These are phyloP conservation scores for Aspergillus carbonarius DNA, from an alignment of 2,329 filamentous ascomycete genomes.

Conservation along the genomic window DNA sequence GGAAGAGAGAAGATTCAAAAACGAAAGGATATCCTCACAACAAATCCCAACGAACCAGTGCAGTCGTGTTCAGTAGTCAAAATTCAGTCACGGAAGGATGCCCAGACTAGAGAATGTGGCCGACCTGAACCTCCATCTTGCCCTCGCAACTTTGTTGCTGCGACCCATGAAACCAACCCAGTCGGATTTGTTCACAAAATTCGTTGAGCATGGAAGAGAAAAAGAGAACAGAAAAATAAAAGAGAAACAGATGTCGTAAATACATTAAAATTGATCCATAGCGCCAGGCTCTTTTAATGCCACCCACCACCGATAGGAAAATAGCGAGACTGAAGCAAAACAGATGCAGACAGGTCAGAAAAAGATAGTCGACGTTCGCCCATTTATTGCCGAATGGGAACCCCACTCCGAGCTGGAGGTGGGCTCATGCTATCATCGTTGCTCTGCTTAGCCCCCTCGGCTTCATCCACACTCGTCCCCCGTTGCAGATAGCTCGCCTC, in stretches of 20 bases:
- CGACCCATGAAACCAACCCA: not conserved
- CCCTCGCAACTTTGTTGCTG: not conserved
- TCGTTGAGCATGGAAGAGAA: not conserved
- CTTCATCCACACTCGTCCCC: slow-evolving; percentile 67
- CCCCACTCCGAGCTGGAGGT: slow-evolving; percentile 51
- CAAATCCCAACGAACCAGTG: not conserved
- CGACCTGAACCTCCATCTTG: not conserved
- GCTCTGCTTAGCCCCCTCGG: slow-evolving; percentile 42
- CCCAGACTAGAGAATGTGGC: not conserved
- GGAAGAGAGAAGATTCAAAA: slow-evolving; percentile 7
- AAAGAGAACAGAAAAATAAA: not conserved
- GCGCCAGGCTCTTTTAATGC: slow-evolving; percentile 37
- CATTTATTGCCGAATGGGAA: slow-evolving; percentile 63
- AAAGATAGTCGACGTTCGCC: not conserved
- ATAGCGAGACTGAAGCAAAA: slow-evolving; percentile 4
- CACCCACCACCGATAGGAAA: slow-evolving; percentile 20
- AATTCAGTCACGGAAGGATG: not conserved
- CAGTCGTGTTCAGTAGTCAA: not conserved
- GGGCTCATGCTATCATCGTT: slow-evolving; percentile 44
- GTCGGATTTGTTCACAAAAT: not conserved
- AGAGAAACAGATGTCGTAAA: slow-evolving; percentile 7
- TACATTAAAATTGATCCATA: slow-evolving; percentile 26
- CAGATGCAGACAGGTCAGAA: not conserved
- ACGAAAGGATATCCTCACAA: slow-evolving; percentile 1
- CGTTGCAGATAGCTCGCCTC: slow-evolving; percentile 84